These are phyloP conservation scores for Emmonsiellopsis sp. DNA, from an alignment of 2,329 filamentous ascomycete species.

Conservation along the genomic window DNA sequence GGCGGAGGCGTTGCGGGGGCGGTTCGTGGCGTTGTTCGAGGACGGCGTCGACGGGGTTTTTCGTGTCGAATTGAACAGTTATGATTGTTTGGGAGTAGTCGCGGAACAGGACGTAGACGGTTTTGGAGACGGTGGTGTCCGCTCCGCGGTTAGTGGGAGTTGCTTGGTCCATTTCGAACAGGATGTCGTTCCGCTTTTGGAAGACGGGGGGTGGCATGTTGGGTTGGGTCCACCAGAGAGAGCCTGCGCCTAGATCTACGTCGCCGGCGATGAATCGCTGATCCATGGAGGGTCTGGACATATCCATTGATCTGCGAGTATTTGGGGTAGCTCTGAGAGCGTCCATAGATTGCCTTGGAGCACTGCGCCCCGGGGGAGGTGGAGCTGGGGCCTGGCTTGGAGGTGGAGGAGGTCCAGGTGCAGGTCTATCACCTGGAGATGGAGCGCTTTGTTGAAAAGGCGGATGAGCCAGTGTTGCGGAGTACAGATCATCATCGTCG, in stretches of 20 bases:
- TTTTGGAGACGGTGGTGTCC: conserved; percentile 63
- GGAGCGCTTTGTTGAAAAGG: conserved; percentile 20
- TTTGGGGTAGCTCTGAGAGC: conserved; percentile 44
- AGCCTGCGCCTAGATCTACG: conserved; percentile 64
- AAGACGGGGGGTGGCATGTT: conserved; percentile 72
- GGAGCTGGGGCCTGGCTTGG: conserved; percentile 27
- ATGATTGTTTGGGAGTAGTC: conserved; percentile 95
- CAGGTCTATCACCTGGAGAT: conserved; percentile 31
- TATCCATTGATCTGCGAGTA: conserved; percentile 62
- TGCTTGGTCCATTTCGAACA: conserved; percentile 73
- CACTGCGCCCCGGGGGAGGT: conserved; percentile 36
- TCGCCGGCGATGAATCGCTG: conserved; percentile 82
- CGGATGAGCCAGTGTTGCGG: conserved; percentile 32
- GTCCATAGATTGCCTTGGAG: conserved; percentile 56
- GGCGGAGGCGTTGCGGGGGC: conserved; percentile 70
- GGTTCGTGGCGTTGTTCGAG: conserved; percentile 81
- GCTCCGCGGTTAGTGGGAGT: conserved; percentile 60
- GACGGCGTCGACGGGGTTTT: conserved; percentile 61
- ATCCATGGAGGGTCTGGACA: conserved; percentile 63
- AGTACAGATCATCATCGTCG: conserved; percentile 40
- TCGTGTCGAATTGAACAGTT: conserved; percentile 67
- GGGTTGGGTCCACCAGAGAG: conserved; percentile 79
- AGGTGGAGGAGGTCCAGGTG: conserved; percentile 41
- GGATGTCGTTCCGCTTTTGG: conserved; percentile 72
- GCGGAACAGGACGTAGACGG: conserved; percentile 80